Base-by-base conservation (phyloP, 192 early-diverging fungal species). In the Gaertneriomyces semiglobifer region DNA sequence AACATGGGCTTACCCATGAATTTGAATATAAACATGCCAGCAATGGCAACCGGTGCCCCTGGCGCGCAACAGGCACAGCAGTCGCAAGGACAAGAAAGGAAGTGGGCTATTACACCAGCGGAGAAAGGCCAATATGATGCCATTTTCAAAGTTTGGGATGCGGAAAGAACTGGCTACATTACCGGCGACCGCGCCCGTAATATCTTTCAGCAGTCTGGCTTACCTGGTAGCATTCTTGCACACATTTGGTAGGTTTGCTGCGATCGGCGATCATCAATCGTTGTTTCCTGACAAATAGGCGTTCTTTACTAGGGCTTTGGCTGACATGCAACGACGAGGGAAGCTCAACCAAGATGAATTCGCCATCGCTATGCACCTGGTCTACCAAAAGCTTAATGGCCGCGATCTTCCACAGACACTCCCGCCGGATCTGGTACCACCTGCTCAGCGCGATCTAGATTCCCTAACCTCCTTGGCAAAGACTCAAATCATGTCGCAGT, bases 281-380 rank as follows among this genome's bases (percentile, higher is more conserved):
- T 42, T 53, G 14, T 66, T 63, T 33, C n/a, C 53, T 12, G 20
- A 25, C 42, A 45, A 33, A 6, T 45, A 44, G 8, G 14, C 46
- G 43, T 44, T 74, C 44, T 44, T 9, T 16, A 33, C 42, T 65
- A 91, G 89, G 89, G 79, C 66, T 55, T 77, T 93, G 6, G 81
- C 89, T 33, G 92, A 92, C 78, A 87, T 84, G 4, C 85, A 91
- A 68, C 86, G 88, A 57, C 77, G 84, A 60, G 96, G 94, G 46
- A 93, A 94, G 70, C 85, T 98, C 56, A 94, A 96, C 66, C 68
- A 86, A 14, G 92, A 96, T 77, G 96, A 96, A 74, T 98, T 98
- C 70, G 88, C 93, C 44, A 91, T 96, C 8, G 94, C 94, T 19
- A 98, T 98, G 96, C 93, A 96, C 74, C 75, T 98, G 14, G 89